Evolutionary conservation across 2,329 filamentous ascomycete genomes (phyloP).

Genomic region (Trichoderma lentiforme): DNA sequence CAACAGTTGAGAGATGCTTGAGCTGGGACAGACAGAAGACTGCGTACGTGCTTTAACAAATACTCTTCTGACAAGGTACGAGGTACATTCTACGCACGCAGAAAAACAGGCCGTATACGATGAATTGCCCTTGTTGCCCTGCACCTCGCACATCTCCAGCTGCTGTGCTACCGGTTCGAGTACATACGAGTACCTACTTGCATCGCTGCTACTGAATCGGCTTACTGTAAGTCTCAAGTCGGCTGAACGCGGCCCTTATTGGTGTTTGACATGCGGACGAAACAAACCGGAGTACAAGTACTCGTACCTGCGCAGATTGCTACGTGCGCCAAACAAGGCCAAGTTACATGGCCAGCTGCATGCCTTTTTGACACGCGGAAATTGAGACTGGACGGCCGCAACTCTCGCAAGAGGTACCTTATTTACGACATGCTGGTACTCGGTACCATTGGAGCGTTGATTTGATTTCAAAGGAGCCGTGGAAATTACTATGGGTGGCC

Average conservation of each 20-base stretch:
- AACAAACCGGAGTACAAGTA: background rate
- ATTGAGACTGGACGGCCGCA: background rate
- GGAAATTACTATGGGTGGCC: constrained; percentile 3
- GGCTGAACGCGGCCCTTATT: background rate
- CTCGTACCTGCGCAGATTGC: background rate
- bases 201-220: background rate
- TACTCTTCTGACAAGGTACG: background rate
- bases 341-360: background rate
- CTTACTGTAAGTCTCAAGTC: constrained; percentile 5
- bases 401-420: background rate
- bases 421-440: background rate
- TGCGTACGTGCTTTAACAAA: background rate
- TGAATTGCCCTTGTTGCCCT: background rate
- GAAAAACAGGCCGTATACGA: background rate
- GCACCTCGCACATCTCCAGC: background rate
- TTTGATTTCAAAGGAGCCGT: background rate
- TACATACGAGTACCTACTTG: background rate
- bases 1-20: background rate
- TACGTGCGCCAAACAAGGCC: background rate
- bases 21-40: no score
- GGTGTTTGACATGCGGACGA: background rate
- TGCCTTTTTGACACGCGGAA: background rate
- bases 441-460: background rate
- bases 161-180: background rate
- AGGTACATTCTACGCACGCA: background rate